Evolutionary conservation across 2,329 filamentous ascomycete genomes (phyloP), one percentile per base, ranked within the genome.

Genomic region (Myriosclerotinia duriaeana): DNA sequence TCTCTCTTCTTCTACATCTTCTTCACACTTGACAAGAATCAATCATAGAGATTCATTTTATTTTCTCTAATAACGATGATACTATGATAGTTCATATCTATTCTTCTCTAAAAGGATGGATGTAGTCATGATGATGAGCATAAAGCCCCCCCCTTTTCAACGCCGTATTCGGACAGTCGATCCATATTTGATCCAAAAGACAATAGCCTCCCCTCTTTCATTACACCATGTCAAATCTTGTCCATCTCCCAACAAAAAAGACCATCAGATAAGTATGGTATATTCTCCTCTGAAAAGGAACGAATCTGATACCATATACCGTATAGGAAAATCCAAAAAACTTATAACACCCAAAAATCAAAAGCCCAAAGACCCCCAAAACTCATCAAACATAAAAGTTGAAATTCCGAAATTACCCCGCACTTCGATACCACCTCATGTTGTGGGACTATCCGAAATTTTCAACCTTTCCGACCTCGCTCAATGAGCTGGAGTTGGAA

Each of bases 401-500:
- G 8, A 42, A 44, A 36, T 46, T 9, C 44, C 34, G 40, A 34
- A 26, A 50, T 48, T 64, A 58, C 62, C 53, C 62, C 62, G 42
- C 62, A 58, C 22, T 50, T 48, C 34, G 40, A 55, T 55, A 64
- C 52, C 40, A 36, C 48, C 62, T 56, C 30, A 64, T 56, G 52
- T 38, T 56, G 62, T 56, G 62, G 54, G n/a, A 64, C 53, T 56
- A 40, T 17, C 20, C 48, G 42, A 48, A 34, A 46, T 67, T 30
- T 34, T 30, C 53, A 36, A 36, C 52, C 17, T 40, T 55, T 54
- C 36, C 58, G 26, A 48, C 60, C 53, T 22, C 53, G 36, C 9
- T 58, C 34, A 64, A 58, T 64, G 62, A 58, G 53, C 62, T 64
- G 62, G 62, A 34, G 62, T 50, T n/a, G 53, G 62, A 56, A 74